Evolutionary conservation across 305 asterid genomes (phyloP), one percentile per base, ranked within the genome.

Genomic region (Solanum hybrid): DNA sequence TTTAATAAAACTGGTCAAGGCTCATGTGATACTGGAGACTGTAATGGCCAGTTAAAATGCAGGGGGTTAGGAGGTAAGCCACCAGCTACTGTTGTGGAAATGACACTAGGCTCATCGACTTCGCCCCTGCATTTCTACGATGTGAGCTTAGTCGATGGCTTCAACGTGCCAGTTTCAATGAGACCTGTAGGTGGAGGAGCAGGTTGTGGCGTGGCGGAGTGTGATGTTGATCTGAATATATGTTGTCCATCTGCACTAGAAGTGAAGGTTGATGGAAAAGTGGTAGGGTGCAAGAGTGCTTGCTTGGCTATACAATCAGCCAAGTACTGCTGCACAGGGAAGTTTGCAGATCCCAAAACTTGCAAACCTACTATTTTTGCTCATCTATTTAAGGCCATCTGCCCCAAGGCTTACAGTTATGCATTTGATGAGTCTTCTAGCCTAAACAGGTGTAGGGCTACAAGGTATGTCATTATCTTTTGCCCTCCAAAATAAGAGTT

Each of bases 41-140:
- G 99, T 66, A 66, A 92, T 17, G 95, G 97, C 38, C 94, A 92
- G 82, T 90, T 96, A 36, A 94, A 87, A 19, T 97, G 99, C 92
- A 91, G 72, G 45, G 99, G 99, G 10, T 4, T 89, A 42, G 97
- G 97, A 7, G 98, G 99, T 14, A 78, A 17, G 6, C 98, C 99
- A 7, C 99, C 99, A 0, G 98, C 99, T 19, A 96, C 99, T 11
- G 96, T 97, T 88, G 99, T 97, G 85, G 99, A 97, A 92, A 96
- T 97, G 99, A 97, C 99, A 4, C 87, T 97, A 6, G 99, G 99
- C 19, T 31, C 98, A 4, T 80, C 95, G 6, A 7, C 91, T 42
- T 97, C 99, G 0, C 98, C 98, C 1, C 91, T 97, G 56, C 99
- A 97, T 91, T 97, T 91, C 92, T 97, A 97, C 11, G 98, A 97